Evolutionary conservation across 73 alveolate species (phyloP).

Genomic region (Tetrahymena elliotti): DNA sequence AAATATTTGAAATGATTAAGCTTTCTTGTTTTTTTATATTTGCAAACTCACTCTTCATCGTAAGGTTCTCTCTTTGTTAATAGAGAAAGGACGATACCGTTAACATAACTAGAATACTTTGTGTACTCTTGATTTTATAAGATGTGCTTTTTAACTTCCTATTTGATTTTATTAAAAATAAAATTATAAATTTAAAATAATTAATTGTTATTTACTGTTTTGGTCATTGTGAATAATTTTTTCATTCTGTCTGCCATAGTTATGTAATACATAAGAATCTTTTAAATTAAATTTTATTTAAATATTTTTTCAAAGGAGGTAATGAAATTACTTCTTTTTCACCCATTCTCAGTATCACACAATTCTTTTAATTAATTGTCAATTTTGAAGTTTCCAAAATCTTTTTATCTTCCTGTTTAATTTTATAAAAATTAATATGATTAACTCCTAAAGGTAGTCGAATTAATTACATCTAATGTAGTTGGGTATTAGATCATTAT

Average conservation of each 20-base stretch:
- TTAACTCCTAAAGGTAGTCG: background rate
- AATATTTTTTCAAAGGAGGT: background rate
- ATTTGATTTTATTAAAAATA: background rate
- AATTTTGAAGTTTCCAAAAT: constrained; percentile 42
- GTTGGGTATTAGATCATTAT: constrained; percentile 59
- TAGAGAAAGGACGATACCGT: background rate
- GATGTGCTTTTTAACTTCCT: background rate
- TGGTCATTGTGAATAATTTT: background rate
- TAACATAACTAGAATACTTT: background rate
- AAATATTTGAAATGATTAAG: background rate
- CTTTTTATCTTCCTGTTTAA: constrained; percentile 38
- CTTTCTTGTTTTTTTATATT: background rate
- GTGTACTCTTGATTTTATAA: background rate
- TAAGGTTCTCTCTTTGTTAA: background rate
- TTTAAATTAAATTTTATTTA: background rate
- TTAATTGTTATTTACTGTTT: background rate
- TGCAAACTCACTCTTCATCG: background rate
- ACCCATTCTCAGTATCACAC: constrained; percentile 62
- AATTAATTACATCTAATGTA: constrained; percentile 6
- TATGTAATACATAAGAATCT: background rate
- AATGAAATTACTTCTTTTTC: constrained; percentile 44
- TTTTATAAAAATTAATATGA: background rate
- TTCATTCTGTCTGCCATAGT: background rate
- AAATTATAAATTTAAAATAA: background rate
- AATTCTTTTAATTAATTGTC: constrained; percentile 61